Percentiles rank a stretch among this genome's conserved stretches.
Conservation (phyloP, 2,329 filamentous ascomycete species). For the Coleophoma crateriformis region DNA sequence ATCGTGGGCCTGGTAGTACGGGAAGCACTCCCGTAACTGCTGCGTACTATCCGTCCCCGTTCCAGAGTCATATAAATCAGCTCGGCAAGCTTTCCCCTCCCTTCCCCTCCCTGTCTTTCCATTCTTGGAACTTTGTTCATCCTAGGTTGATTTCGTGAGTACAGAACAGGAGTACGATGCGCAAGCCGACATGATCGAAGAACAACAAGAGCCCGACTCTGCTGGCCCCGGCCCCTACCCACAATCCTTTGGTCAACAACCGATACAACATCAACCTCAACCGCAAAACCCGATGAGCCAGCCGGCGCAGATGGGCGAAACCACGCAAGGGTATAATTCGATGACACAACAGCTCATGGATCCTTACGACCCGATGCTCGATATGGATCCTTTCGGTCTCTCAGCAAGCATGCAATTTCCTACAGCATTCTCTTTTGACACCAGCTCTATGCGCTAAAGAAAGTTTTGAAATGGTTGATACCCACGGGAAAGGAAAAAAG, state of each 20-base stretch:
- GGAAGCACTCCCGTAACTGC: slow-evolving; percentile 34
- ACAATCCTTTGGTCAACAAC: slow-evolving; percentile 39
- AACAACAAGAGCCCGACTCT: slow-evolving; percentile 65
- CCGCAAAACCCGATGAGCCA: slow-evolving; percentile 23
- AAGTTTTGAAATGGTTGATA: slow-evolving; percentile 17
- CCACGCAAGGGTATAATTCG: slow-evolving; percentile 32
- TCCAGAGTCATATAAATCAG: slow-evolving; percentile 92
- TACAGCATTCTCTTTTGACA: slow-evolving; percentile 70
- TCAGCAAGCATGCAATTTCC: slow-evolving; percentile 95
- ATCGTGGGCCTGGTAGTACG: slow-evolving; percentile 28
- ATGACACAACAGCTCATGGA: slow-evolving; percentile 47
- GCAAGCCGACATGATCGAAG: slow-evolving; percentile 82
- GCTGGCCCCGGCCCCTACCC: slow-evolving; percentile 64
- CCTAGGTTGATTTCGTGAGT: slow-evolving; percentile 59
- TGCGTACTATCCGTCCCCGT: slow-evolving; percentile 76
- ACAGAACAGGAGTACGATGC: slow-evolving; percentile 97
- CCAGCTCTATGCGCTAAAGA: slow-evolving; percentile 28
- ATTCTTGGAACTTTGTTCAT: slow-evolving; percentile 57
- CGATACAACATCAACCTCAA: slow-evolving; percentile 11
- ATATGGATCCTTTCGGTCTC: slow-evolving; percentile 89
- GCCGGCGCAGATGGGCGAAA: slow-evolving; percentile 31
- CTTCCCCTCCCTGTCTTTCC: slow-evolving; percentile 33
- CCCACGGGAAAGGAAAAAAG: slow-evolving; percentile 11
- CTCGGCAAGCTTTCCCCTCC: slow-evolving; percentile 73
- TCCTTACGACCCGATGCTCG: slow-evolving; percentile 78